A percentile compares a stretch with the other conserved stretches of the same genome.
These are phyloP conservation scores for Wickerhamomyces canadensis DNA, from an alignment of 805 yeast species.

Conservation along the genomic window DNA sequence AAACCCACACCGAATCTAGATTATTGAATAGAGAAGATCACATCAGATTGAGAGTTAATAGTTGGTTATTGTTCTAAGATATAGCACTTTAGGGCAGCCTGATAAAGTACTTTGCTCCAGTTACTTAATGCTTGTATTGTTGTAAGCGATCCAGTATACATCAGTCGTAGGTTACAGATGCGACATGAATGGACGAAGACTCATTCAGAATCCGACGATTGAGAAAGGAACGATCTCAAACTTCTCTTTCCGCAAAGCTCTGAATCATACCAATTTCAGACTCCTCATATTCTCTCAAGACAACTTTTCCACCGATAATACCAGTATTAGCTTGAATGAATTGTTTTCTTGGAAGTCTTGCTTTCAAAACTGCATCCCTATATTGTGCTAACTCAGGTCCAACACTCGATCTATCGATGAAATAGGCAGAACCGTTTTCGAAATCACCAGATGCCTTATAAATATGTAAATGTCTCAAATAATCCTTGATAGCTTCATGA, in stretches of 20 bases:
- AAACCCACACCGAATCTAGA: conserved; percentile 3
- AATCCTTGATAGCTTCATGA: conserved; percentile 66
- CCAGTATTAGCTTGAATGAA: conserved; percentile 77
- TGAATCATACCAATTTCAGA: conserved; percentile 71
- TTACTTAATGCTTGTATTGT: too few relatives aligned
- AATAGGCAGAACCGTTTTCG: conserved; percentile 56
- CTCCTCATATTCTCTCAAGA: conserved; percentile 69
- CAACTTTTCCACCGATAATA: conserved; percentile 35
- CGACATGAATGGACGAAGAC: too few relatives aligned
- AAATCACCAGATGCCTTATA: conserved; percentile 77
- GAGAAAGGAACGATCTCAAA: conserved; percentile 3
- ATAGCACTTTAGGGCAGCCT: too few relatives aligned
- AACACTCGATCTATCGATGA: conserved; percentile 63
- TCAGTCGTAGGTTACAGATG: too few relatives aligned
- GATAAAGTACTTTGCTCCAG: too few relatives aligned
- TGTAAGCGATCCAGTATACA: too few relatives aligned
- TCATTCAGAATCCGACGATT: too few relatives aligned
- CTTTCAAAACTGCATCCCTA: conserved; percentile 61
- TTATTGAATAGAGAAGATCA: conserved; percentile 1
- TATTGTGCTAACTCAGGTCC: conserved; percentile 55
- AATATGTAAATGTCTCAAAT: conserved; percentile 66
- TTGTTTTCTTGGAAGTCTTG: conserved; percentile 80
- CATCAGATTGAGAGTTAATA: too few relatives aligned
- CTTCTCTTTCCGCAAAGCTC: conserved; percentile 62
- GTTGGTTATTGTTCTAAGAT: too few relatives aligned